Evolutionary conservation across 2,329 filamentous ascomycete genomes (phyloP).

Genomic region (Verticillium longisporum): DNA sequence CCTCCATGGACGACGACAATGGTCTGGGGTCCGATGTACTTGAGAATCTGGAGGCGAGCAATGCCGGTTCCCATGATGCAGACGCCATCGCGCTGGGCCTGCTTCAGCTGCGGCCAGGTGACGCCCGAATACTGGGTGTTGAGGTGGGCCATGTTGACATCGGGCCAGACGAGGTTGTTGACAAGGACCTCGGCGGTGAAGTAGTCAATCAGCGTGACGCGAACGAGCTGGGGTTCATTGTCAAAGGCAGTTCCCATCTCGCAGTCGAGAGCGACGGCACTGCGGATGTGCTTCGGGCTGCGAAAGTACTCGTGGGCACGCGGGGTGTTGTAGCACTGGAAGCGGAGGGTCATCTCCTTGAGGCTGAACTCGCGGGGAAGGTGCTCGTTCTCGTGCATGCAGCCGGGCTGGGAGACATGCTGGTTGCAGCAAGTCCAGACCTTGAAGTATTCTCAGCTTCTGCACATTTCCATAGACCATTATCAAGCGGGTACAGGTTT

Average conservation of each 20-base stretch:
- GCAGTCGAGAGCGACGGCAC: slow-evolving; percentile 42
- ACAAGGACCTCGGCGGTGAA: slow-evolving; percentile 40
- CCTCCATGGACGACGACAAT: slow-evolving; percentile 41
- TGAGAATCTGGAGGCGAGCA: slow-evolving; percentile 34
- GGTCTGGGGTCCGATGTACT: slow-evolving; percentile 36
- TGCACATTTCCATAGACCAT: background rate
- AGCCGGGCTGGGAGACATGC: slow-evolving; percentile 15
- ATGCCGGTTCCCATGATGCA: slow-evolving; percentile 33
- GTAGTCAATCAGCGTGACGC: slow-evolving; percentile 43
- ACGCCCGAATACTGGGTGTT: slow-evolving; percentile 46
- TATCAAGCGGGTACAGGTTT: no score
- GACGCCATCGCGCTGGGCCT: slow-evolving; percentile 19
- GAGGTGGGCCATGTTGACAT: slow-evolving; percentile 36
- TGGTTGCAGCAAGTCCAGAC: slow-evolving; percentile 23
- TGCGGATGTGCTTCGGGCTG: slow-evolving; percentile 1
- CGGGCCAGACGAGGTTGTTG: slow-evolving; percentile 42
- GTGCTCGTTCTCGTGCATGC: slow-evolving; percentile 18
- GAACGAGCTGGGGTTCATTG: slow-evolving; percentile 44
- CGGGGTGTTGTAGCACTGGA: slow-evolving; percentile 7
- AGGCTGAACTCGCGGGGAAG: slow-evolving; percentile 12
- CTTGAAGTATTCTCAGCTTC: slow-evolving; percentile 5
- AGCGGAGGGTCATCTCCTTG: slow-evolving; percentile 15
- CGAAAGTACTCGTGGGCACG: background rate
- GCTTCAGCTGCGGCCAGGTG: slow-evolving; percentile 26
- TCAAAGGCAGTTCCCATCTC: slow-evolving; percentile 43